Evolutionary conservation across 352 stramenopile genomes (phyloP).

Genomic region (Globisporangium megalacanthum): DNA sequence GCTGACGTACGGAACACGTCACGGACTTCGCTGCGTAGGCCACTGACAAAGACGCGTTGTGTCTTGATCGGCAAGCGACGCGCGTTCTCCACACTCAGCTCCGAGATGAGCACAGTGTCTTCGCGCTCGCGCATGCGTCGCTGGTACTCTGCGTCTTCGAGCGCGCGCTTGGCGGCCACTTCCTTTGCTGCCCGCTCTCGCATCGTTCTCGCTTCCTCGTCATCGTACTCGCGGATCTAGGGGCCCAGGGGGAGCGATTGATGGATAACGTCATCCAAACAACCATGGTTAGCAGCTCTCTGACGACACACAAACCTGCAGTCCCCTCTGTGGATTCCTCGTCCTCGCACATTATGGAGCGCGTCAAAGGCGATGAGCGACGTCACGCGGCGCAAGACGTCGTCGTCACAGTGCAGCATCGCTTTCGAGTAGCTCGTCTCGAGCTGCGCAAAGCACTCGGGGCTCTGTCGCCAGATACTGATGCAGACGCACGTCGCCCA

Average conservation of each 20-base stretch:
- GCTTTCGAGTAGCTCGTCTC: slow-evolving; percentile 49
- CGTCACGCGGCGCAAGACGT: slow-evolving; percentile 37
- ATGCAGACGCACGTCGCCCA: slow-evolving; percentile 61
- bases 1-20: slow-evolving; percentile 22
- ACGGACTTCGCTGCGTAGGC: slow-evolving; percentile 30
- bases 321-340: neutral
- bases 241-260: too few relatives aligned
- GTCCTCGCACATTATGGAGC: slow-evolving; percentile 27
- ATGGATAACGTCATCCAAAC: neutral
- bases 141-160: slow-evolving; percentile 40
- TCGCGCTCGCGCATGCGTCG: slow-evolving; percentile 21
- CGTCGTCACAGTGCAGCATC: slow-evolving; percentile 57
- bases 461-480: slow-evolving; percentile 47
- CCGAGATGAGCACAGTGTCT: slow-evolving; percentile 26
- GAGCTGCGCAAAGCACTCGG: slow-evolving; percentile 55
- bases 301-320: neutral
- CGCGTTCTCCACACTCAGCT: slow-evolving; percentile 36
- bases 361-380: slow-evolving; percentile 33
- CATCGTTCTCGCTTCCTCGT: slow-evolving; percentile 37
- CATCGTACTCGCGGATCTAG: slow-evolving; percentile 57
- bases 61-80: slow-evolving; percentile 28
- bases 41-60: slow-evolving; percentile 39
- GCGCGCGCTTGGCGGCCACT: slow-evolving; percentile 33
- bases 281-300: neutral
- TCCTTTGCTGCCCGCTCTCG: slow-evolving; percentile 38